phyloP scores from a whole-genome alignment of 805 yeast species.

The Starmerella tilneyi region DNA sequence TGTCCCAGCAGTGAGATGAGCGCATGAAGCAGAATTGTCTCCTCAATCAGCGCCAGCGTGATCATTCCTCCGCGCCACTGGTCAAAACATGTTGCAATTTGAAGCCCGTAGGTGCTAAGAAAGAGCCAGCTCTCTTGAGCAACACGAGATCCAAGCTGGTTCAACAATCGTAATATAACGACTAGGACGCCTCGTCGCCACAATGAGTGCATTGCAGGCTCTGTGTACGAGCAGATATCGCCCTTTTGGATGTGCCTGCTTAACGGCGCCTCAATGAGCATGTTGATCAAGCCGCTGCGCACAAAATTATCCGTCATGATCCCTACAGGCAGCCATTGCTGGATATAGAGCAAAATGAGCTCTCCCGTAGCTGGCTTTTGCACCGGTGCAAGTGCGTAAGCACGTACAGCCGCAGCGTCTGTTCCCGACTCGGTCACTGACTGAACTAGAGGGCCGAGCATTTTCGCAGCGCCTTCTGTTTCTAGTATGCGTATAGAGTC shows the following conservation, averaged over 20 bases:
- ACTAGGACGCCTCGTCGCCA: conserved; percentile 83
- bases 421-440: conserved; percentile 48
- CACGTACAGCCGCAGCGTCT: conserved; percentile 48
- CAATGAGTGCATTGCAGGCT: conserved; percentile 55
- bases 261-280: conserved; percentile 62
- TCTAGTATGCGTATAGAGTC: conserved; percentile 11
- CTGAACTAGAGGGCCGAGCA: conserved; percentile 16
- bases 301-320: conserved; percentile 58
- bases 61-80: conserved; percentile 56
- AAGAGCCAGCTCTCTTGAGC: conserved; percentile 58
- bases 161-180: conserved; percentile 48
- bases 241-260: conserved; percentile 61
- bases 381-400: conserved; percentile 44
- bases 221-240: conserved; percentile 40
- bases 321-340: conserved; percentile 50
- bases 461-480: background rate
- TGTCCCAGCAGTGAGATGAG: conserved; percentile 44
- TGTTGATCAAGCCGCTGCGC: conserved; percentile 52
- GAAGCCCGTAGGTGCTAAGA: conserved; percentile 51
- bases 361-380: conserved; percentile 61
- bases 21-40: conserved; percentile 57
- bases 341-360: conserved; percentile 53
- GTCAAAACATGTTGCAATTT: conserved; percentile 50
- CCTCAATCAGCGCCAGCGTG: conserved; percentile 43
- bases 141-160: conserved; percentile 52